Conservation (phyloP, 2,329 filamentous ascomycete genomes). For the Claviceps fusiformis region DNA sequence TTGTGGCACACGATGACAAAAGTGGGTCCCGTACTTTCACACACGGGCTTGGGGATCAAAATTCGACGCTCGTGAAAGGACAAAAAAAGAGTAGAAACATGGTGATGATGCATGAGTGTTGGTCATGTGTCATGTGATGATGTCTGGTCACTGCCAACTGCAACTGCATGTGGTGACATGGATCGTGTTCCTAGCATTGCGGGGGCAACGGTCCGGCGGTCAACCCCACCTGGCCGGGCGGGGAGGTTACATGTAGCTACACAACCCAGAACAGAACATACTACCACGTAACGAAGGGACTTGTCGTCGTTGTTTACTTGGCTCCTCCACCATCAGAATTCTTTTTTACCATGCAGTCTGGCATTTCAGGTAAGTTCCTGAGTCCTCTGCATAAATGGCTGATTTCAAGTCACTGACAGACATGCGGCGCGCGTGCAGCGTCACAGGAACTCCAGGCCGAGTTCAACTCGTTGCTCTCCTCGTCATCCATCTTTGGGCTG, state of each 20-base stretch:
- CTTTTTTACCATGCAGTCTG: constrained; percentile 53
- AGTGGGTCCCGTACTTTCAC: no score
- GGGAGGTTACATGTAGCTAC: no score
- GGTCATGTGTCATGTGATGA: background rate
- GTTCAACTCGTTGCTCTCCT: constrained; percentile 56
- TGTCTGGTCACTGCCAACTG: background rate
- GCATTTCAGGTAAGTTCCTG: constrained; percentile 50
- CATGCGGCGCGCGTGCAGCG: constrained; percentile 29
- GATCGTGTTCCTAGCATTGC: background rate
- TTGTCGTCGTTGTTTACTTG: background rate
- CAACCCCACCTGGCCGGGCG: background rate
- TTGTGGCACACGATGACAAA: no score
- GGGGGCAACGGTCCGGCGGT: background rate
- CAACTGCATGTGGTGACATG: background rate
- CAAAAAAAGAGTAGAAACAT: no score
- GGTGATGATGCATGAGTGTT: no score
- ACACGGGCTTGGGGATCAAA: no score
- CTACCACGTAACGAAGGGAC: background rate
- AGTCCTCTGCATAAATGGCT: background rate
- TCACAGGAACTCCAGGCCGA: constrained; percentile 63
- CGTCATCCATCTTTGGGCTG: constrained; percentile 51
- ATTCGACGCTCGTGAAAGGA: no score
- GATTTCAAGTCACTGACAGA: background rate
- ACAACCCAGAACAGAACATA: no score
- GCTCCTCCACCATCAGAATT: background rate